These are phyloP conservation scores for Silene uniflora DNA, from an alignment of 148 eudicot genomes.

Conservation along the genomic window DNA sequence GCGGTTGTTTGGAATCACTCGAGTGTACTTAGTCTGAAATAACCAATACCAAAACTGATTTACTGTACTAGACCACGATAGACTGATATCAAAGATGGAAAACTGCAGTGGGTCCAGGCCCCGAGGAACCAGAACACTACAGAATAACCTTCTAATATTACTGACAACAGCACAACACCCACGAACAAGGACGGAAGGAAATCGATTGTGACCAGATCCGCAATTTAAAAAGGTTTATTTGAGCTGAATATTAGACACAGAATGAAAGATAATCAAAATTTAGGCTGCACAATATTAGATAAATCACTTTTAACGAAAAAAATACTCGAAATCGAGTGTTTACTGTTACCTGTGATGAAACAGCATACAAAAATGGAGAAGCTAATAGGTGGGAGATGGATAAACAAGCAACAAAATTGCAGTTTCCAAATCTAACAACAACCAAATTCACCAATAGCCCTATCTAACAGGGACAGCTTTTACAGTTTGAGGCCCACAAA, in stretches of 20 bases:
- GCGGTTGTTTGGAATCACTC: slow-evolving; percentile 6
- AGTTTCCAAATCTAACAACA: slow-evolving; percentile 35
- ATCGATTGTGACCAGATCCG: slow-evolving; percentile 26
- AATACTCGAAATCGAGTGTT: slow-evolving; percentile 12
- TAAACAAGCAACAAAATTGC: slow-evolving; percentile 29
- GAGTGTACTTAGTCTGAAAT: slow-evolving; percentile 18
- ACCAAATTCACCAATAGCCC: slow-evolving; percentile 39
- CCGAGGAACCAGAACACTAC: slow-evolving; percentile 24
- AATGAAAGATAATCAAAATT: slow-evolving; percentile 1
- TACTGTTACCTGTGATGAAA: slow-evolving; percentile 32
- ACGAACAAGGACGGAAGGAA: slow-evolving; percentile 16
- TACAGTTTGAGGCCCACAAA: slow-evolving; percentile 40
- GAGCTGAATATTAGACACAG: slow-evolving; percentile 27
- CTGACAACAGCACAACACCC: slow-evolving; percentile 20
- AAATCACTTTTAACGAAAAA: not conserved
- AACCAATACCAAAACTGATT: slow-evolving; percentile 23
- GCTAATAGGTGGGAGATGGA: slow-evolving; percentile 40
- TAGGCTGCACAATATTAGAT: slow-evolving; percentile 28
- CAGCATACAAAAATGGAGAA: slow-evolving; percentile 35
- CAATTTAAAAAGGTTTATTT: slow-evolving; percentile 34
- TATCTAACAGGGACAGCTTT: slow-evolving; percentile 43
- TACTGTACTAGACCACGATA: slow-evolving; percentile 14
- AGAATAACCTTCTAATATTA: slow-evolving; percentile 15
- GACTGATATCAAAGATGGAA: slow-evolving; percentile 26
- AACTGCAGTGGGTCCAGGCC: slow-evolving; percentile 17